Evolutionary conservation across 2,329 filamentous ascomycete species (phyloP), one percentile per base, ranked within the genome.

Genomic region (Pseudogymnoascus sp.): DNA sequence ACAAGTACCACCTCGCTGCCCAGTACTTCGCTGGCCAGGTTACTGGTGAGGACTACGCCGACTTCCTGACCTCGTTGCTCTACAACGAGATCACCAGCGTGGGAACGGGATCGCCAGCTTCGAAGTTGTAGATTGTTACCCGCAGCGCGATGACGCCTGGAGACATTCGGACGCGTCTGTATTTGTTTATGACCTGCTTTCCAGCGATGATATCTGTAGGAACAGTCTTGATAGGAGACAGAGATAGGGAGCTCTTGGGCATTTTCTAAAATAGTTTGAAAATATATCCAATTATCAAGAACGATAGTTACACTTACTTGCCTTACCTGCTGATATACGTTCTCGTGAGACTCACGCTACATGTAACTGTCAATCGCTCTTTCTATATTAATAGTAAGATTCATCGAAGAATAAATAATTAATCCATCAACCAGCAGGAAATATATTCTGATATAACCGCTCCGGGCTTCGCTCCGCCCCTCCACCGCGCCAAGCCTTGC

Each of bases 41-140:
- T 62, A 97, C 93, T 2, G 94, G 94, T 61, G 94, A 97, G 80
- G 92, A 97, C 68, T 97, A 97, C 74, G 91, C 92, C 11, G 94
- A 99, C 75, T 97, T 97, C 79, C 76, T 99, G 78, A 97, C 91
- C 65, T 79, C 81, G 86, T 90, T 96, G 67, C 76, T 96, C 58
- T 96, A 96, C 76, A 90, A 93, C 69, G 90, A 94, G 74, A 94
- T 95, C 71, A 92, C 90, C 16, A 84, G 85, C 63, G 81, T 89
- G 62, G 88, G 88, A 50, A 69, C 63, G 35, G 62, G 67, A 3
- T 70, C 66, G 3, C 68, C 70, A 6, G 71, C 70, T 22, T 69
- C 71, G 16, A 72, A 71, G 61, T 66, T 73, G 63, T 70, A 65
- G 60, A 59, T 58, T 38, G 57, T 54, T 37, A 28, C 57, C 14